These are phyloP conservation scores for Fusarium continuum DNA, from an alignment of 2,329 filamentous ascomycete genomes.

Conservation along the genomic window DNA sequence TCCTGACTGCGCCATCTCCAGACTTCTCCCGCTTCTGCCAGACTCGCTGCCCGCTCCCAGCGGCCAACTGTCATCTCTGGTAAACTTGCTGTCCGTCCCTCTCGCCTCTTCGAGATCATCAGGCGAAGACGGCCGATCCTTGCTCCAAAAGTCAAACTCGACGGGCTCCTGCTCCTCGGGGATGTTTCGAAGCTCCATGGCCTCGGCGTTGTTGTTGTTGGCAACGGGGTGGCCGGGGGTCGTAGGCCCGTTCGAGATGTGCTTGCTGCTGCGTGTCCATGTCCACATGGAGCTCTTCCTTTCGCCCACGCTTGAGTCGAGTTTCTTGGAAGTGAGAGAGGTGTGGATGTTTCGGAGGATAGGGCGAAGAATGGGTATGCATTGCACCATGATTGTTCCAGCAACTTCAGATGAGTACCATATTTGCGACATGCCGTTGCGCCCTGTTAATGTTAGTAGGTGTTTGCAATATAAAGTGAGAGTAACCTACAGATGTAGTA, in stretches of 20 bases:
- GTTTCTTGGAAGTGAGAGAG: slow-evolving; percentile 36
- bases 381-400: slow-evolving; percentile 65
- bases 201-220: slow-evolving; percentile 1
- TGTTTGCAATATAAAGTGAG: too few relatives aligned
- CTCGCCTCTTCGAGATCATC: slow-evolving; percentile 8
- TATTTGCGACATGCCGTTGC: slow-evolving; percentile 41
- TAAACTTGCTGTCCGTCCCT: neutral
- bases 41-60: slow-evolving; percentile 16
- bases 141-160: slow-evolving; percentile 30
- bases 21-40: slow-evolving; percentile 28
- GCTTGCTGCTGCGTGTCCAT: slow-evolving; percentile 35
- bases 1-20: slow-evolving; percentile 34
- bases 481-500: slow-evolving; percentile 56
- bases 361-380: slow-evolving; percentile 60
- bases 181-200: slow-evolving; percentile 34
- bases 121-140: neutral
- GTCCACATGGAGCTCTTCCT: slow-evolving; percentile 33
- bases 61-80: slow-evolving; percentile 30
- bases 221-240: slow-evolving; percentile 4
- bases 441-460: slow-evolving; percentile 23
- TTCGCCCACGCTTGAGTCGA: slow-evolving; percentile 31
- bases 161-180: slow-evolving; percentile 31
- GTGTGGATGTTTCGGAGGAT: slow-evolving; percentile 49
- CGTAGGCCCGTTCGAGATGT: slow-evolving; percentile 19
- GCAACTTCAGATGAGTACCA: slow-evolving; percentile 60